phyloP scores from a whole-genome alignment of 2,329 filamentous ascomycete genomes.

The Cytospora piceicola region DNA sequence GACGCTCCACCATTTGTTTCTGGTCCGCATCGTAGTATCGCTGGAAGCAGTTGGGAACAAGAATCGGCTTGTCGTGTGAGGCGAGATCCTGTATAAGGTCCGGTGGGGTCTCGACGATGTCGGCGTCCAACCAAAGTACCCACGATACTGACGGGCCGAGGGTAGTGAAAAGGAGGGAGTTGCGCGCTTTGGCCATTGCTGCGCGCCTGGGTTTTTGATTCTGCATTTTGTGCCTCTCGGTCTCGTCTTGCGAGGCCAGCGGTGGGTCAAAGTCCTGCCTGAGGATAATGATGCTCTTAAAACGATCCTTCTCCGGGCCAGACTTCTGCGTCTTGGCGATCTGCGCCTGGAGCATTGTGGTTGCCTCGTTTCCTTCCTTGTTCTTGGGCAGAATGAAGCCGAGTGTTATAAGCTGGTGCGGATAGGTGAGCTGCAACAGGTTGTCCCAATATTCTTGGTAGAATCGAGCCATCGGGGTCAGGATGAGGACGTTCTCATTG shows the following conservation, averaged over 20 bases:
- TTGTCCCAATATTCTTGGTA: conserved; percentile 97
- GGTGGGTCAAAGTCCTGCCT: conserved; percentile 92
- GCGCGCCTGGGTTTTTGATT: conserved; percentile 87
- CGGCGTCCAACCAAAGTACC: conserved; percentile 95
- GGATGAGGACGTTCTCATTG: conserved; percentile 82
- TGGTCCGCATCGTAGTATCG: conserved; percentile 72
- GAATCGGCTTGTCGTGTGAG: conserved; percentile 82
- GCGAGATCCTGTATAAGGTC: conserved; percentile 91
- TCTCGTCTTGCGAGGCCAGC: conserved; percentile 78
- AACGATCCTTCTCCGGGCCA: conserved; percentile 78
- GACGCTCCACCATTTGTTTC: conserved; percentile 72
- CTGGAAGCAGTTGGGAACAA: conserved; percentile 96
- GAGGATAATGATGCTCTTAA: conserved; percentile 91
- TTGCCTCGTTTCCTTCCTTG: conserved; percentile 87
- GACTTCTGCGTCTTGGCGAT: conserved; percentile 81
- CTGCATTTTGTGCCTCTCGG: conserved; percentile 86
- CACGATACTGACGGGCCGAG: conserved; percentile 88
- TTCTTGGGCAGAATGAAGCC: conserved; percentile 97
- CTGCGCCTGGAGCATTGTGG: conserved; percentile 78
- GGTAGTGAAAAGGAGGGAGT: conserved; percentile 93
- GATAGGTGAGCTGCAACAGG: conserved; percentile 79
- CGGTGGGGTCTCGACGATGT: conserved; percentile 86
- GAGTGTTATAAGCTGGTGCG: conserved; percentile 90
- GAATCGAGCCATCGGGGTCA: conserved; percentile 92
- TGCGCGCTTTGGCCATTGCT: conserved; percentile 91